Percentiles rank a stretch among this genome's conserved stretches.
These are phyloP conservation scores for Candida cerambycidarum DNA, from an alignment of 805 yeast species.

Conservation along the genomic window DNA sequence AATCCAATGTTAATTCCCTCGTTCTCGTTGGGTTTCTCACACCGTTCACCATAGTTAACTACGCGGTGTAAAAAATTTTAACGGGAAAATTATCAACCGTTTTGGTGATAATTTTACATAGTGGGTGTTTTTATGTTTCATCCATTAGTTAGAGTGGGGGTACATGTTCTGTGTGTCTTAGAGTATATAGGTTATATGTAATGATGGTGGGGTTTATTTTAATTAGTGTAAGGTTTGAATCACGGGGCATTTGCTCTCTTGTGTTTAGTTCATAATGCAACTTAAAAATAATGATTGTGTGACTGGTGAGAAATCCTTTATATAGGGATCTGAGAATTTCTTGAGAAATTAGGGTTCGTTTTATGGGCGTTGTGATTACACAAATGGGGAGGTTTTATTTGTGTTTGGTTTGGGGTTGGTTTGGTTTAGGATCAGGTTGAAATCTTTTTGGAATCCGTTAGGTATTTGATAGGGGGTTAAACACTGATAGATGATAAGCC, in stretches of 20 bases:
- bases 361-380: no score
- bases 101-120: constrained; percentile 1
- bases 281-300: background rate
- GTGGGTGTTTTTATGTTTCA: background rate
- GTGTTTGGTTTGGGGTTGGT: background rate
- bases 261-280: background rate
- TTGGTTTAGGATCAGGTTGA: no score
- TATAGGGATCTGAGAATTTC: background rate
- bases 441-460: no score
- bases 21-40: constrained; percentile 9
- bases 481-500: no score
- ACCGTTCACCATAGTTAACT: constrained; percentile 5
- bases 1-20: constrained; percentile 3
- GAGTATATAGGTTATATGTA: no score
- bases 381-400: background rate
- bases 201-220: no score
- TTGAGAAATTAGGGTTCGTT: background rate
- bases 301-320: background rate
- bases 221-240: no score
- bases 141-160: no score
- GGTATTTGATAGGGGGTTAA: no score
- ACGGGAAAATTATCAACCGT: background rate
- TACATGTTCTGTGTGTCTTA: no score
- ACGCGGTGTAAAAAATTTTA: constrained; percentile 3
- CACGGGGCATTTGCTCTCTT: no score